Base-by-base conservation (phyloP, 257 asterid species). In the Scutellaria minor region DNA sequence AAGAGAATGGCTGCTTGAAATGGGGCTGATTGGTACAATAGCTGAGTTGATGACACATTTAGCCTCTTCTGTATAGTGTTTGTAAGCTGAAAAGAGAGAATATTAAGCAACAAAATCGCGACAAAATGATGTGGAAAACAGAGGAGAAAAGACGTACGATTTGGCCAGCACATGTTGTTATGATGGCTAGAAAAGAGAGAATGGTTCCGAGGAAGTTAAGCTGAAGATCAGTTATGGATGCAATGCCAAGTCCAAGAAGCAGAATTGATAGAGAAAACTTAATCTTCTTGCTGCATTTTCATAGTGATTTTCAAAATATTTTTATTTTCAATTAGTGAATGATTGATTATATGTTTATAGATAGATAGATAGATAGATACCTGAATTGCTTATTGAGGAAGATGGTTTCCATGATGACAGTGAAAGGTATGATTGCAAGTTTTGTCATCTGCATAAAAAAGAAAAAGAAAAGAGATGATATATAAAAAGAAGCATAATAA, bases 351-450 rank as follows among this genome's bases (percentile, higher is more conserved):
- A 9, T 73, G 18, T 27, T 12, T 7, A 0, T 4, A 27, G 27
- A 24, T 1, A 1, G 27, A 24, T 1, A 1, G 27, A 24, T 24
- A 24, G 27, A 24, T 24, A 24, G 54, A 68, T 52, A 87, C 98
- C 98, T 90, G 86, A 92, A 92, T 59, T 90, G 97, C 66, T 90
- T 92, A 11, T 86, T 86, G 74, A 92, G 69, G 90, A 88, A 90
- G 59, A 92, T 9, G 44, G 98, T 92, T 70, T 92, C 98, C 42
- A 92, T 31, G 44, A 92, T 53, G n/a, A 92, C 97, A 2, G 98
- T 92, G 83, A 92, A 92, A 63, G 98, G 98, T 82, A 92, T 92
- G 58, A 92, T 90, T 71, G 98, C 98, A 20, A 92, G 91, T 67
- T 92, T 92, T 60, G 98, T 92, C 98, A 92, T 91, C 97, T 91